Percentiles rank a stretch among this genome's conserved stretches.
Conservation (phyloP, 257 asterid genomes). For the Avicennia marina region DNA sequence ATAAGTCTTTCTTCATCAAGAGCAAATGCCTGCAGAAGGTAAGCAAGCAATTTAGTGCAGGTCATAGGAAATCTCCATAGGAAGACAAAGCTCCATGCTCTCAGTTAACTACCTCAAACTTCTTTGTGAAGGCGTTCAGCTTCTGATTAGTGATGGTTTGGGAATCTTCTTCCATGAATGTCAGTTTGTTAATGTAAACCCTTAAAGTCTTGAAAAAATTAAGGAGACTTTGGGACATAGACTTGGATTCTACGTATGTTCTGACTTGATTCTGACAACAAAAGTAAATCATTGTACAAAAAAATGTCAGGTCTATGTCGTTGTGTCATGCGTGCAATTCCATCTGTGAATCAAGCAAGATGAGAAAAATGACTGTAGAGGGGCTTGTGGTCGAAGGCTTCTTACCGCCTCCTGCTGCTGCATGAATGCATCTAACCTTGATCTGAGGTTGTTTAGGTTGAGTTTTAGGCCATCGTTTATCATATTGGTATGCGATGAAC, state of each 20-base stretch:
- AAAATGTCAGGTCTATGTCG: background rate
- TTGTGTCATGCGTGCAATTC: background rate
- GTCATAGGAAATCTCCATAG: background rate
- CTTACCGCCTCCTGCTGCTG: constrained; percentile 39
- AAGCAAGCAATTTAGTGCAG: background rate
- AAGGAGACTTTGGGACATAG: constrained; percentile 30
- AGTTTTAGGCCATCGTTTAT: constrained; percentile 31
- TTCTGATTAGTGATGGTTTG: constrained; percentile 35
- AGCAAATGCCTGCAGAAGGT: constrained; percentile 36
- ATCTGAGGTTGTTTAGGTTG: constrained; percentile 30
- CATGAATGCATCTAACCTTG: constrained; percentile 27
- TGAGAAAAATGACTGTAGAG: background rate
- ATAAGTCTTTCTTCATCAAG: constrained; percentile 45
- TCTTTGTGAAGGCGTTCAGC: constrained; percentile 30
- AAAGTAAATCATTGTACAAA: background rate
- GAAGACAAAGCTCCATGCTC: background rate
- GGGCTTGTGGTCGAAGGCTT: background rate
- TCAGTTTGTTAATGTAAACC: constrained; percentile 30
- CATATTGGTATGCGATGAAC: constrained; percentile 31
- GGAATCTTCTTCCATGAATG: constrained; percentile 44
- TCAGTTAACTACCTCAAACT: constrained; percentile 38
- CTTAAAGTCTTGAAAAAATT: constrained; percentile 36
- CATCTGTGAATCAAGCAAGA: background rate
- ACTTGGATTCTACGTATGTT: constrained; percentile 29
- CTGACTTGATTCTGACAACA: constrained; percentile 30